These are phyloP conservation scores for Eimeria necatrix DNA, from an alignment of 169 alveolate genomes.

Conservation along the genomic window DNA sequence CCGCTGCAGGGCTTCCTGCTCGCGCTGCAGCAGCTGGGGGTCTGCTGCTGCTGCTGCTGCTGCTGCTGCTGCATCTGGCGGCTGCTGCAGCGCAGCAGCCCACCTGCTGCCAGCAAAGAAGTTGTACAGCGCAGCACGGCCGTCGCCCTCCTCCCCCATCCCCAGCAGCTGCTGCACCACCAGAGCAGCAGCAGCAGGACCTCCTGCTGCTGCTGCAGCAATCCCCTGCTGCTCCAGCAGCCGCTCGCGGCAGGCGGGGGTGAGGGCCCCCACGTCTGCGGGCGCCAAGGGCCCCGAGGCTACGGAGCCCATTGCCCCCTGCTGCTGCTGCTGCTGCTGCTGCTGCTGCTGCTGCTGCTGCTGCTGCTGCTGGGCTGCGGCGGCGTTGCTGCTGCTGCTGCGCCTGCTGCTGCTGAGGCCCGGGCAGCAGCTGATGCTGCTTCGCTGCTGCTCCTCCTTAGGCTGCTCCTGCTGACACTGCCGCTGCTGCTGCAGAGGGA, in stretches of 20 bases:
- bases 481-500: no score
- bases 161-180: conserved; percentile 26
- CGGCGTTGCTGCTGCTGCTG: not conserved
- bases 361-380: conserved; percentile 33
- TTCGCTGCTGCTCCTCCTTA: no score
- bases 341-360: conserved; percentile 15
- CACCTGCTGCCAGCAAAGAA: conserved; percentile 27
- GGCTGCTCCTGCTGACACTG: conserved; percentile 18
- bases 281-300: conserved; percentile 24
- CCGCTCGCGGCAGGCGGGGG: conserved; percentile 39
- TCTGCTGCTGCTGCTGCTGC: conserved; percentile 49
- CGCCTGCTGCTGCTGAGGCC: not conserved
- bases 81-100: conserved; percentile 62
- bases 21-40: conserved; percentile 36
- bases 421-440: conserved; percentile 42
- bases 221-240: conserved; percentile 40
- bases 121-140: not conserved
- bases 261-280: conserved; percentile 11
- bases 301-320: not conserved
- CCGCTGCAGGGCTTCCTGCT: conserved; percentile 1
- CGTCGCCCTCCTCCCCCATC: conserved; percentile 14
- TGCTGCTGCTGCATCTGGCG: not conserved
- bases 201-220: conserved; percentile 51
- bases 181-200: conserved; percentile 22
- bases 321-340: conserved; percentile 15